These are phyloP conservation scores for Cercospora sp. DNA, from an alignment of 2,329 filamentous ascomycete species.

Conservation along the genomic window DNA sequence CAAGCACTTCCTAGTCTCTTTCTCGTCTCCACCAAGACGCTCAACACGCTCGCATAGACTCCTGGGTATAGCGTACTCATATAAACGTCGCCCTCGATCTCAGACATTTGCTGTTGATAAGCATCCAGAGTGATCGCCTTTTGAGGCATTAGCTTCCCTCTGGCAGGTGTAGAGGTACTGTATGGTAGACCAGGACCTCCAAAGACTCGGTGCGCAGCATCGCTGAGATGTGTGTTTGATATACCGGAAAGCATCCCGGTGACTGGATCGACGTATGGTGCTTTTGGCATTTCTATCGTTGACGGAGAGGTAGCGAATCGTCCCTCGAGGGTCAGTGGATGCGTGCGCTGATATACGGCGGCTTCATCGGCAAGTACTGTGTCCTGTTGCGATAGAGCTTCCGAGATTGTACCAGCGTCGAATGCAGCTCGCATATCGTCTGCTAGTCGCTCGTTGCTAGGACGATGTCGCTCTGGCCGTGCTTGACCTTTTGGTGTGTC, in stretches of 20 bases:
- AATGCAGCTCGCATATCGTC: slow-evolving; percentile 40
- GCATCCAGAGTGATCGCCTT: slow-evolving; percentile 65
- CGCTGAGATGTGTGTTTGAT: slow-evolving; percentile 71
- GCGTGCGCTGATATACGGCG: slow-evolving; percentile 56
- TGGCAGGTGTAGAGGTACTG: slow-evolving; percentile 69
- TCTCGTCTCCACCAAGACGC: slow-evolving; percentile 70
- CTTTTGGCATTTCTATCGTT: slow-evolving; percentile 72
- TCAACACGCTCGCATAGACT: slow-evolving; percentile 67
- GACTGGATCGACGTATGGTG: slow-evolving; percentile 69
- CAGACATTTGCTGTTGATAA: slow-evolving; percentile 65
- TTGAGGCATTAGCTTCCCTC: slow-evolving; percentile 59
- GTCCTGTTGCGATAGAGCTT: slow-evolving; percentile 56
- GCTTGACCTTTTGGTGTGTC: slow-evolving; percentile 15
- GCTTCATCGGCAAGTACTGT: slow-evolving; percentile 57
- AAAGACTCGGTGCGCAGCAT: slow-evolving; percentile 71
- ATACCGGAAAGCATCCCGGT: slow-evolving; percentile 61
- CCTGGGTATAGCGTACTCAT: slow-evolving; percentile 69
- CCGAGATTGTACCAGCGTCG: slow-evolving; percentile 48
- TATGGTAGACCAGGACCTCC: slow-evolving; percentile 75
- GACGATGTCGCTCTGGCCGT: slow-evolving; percentile 53
- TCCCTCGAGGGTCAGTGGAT: slow-evolving; percentile 73
- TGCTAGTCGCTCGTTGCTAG: slow-evolving; percentile 45
- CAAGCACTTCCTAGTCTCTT: slow-evolving; percentile 70
- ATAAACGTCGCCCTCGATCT: slow-evolving; percentile 74
- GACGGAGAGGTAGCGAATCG: slow-evolving; percentile 71